These are phyloP conservation scores for Meira nashicola DNA, from an alignment of 1,284 basidiomycete genomes.

Conservation along the genomic window DNA sequence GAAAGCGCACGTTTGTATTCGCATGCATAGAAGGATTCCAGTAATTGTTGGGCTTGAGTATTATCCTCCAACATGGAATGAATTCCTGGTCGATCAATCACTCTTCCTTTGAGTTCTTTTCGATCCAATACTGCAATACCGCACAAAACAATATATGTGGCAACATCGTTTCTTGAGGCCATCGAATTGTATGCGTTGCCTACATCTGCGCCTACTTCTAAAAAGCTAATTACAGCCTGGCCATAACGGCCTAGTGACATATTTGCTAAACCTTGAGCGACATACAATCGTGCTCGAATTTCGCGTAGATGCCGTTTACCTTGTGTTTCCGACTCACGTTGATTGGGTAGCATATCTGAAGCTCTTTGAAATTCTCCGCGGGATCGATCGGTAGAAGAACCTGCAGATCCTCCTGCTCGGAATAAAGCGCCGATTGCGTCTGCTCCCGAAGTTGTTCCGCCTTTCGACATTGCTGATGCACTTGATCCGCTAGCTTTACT, in stretches of 20 bases:
- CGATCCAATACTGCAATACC: constrained; percentile 71
- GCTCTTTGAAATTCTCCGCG: neutral
- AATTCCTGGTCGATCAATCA: constrained; percentile 68
- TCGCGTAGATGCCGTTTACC: constrained; percentile 24
- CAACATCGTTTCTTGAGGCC: constrained; percentile 71
- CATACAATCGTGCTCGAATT: constrained; percentile 70
- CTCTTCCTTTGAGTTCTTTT: constrained; percentile 62
- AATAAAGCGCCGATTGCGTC: constrained; percentile 50
- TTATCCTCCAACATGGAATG: constrained; percentile 76
- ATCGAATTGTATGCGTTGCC: constrained; percentile 71
- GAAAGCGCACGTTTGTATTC: constrained; percentile 75
- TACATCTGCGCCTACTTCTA: constrained; percentile 67
- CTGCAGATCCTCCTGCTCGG: constrained; percentile 33
- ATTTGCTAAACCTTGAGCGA: constrained; percentile 68
- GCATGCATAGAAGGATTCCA: constrained; percentile 74
- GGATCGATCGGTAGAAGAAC: neutral
- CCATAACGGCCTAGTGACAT: constrained; percentile 69
- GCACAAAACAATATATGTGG: constrained; percentile 74
- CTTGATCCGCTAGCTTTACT: constrained; percentile 30
- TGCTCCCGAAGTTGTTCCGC: constrained; percentile 30
- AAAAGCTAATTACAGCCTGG: constrained; percentile 67
- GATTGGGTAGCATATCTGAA: constrained; percentile 1
- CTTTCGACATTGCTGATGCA: constrained; percentile 53
- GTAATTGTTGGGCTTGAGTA: constrained; percentile 72
- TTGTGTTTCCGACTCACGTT: constrained; percentile 10